phyloP scores from a whole-genome alignment of 1,284 basidiomycete species.

The Ceratobasidium papillatum region DNA sequence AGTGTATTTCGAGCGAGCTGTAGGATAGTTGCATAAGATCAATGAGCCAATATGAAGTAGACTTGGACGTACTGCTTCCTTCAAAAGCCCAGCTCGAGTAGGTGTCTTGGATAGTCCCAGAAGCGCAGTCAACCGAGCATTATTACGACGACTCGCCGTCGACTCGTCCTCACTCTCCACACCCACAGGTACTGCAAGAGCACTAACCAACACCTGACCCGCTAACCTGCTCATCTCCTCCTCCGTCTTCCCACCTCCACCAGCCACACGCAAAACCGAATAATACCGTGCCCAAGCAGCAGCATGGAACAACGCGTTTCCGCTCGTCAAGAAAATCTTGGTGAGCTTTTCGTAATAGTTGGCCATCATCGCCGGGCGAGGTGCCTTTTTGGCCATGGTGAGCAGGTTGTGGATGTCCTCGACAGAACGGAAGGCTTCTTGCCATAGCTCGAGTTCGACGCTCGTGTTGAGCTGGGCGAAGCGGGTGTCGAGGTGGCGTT shows the following conservation, averaged over 20 bases:
- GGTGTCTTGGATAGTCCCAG: slow-evolving; percentile 88
- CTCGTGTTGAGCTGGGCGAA: slow-evolving; percentile 98
- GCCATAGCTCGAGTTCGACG: slow-evolving; percentile 98
- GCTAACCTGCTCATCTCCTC: slow-evolving; percentile 86
- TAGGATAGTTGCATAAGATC: slow-evolving; percentile 19
- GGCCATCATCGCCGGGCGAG: slow-evolving; percentile 96
- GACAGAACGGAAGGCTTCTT: slow-evolving; percentile 98
- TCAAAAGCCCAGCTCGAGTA: slow-evolving; percentile 84
- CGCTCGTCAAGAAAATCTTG: slow-evolving; percentile 93
- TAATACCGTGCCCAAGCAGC: slow-evolving; percentile 95
- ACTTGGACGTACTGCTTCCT: slow-evolving; percentile 74
- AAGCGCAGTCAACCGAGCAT: slow-evolving; percentile 82
- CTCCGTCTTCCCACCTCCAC: slow-evolving; percentile 67
- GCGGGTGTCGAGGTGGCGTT: slow-evolving; percentile 97
- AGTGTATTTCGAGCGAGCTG: slow-evolving; percentile 86
- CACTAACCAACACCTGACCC: slow-evolving; percentile 91
- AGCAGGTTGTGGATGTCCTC: slow-evolving; percentile 98
- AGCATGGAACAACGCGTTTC: slow-evolving; percentile 95
- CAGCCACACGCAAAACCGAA: slow-evolving; percentile 68
- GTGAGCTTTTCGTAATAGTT: slow-evolving; percentile 99
- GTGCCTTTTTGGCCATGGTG: slow-evolving; percentile 90
- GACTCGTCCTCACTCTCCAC: slow-evolving; percentile 65
- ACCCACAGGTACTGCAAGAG: slow-evolving; percentile 93
- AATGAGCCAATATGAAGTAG: slow-evolving; percentile 24
- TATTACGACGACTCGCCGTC: slow-evolving; percentile 78